phyloP scores from a whole-genome alignment of 352 stramenopile genomes.

The Globisporangium mamillatum region DNA sequence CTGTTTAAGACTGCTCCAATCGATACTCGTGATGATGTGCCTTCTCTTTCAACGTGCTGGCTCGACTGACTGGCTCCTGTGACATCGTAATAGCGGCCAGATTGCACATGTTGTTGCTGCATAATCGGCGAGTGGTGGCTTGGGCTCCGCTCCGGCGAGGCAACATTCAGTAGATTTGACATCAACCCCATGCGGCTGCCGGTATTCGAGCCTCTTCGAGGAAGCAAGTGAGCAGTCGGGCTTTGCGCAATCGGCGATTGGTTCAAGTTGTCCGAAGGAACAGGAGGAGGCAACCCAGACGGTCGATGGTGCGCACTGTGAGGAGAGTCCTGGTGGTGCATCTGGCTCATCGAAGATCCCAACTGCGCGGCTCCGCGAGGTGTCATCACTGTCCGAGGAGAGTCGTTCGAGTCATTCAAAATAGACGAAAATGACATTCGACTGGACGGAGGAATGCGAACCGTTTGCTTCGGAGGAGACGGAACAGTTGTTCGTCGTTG shows the following conservation, averaged over 20 bases:
- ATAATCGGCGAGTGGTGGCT: slow-evolving; percentile 45
- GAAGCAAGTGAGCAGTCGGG: slow-evolving; percentile 60
- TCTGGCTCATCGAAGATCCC: slow-evolving; percentile 10
- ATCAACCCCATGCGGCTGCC: slow-evolving; percentile 71
- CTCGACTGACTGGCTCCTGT: slow-evolving; percentile 5
- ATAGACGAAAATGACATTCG: slow-evolving; percentile 91
- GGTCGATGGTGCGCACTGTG: slow-evolving; percentile 18
- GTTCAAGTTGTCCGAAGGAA: slow-evolving; percentile 23
- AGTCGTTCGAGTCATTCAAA: slow-evolving; percentile 77
- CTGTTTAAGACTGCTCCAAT: slow-evolving; percentile 18
- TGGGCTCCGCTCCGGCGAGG: slow-evolving; percentile 44
- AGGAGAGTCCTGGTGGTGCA: slow-evolving; percentile 21
- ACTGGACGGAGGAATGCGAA: slow-evolving; percentile 42
- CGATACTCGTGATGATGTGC: slow-evolving; percentile 20
- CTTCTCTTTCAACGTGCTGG: slow-evolving; percentile 13
- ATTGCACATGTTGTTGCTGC: slow-evolving; percentile 38
- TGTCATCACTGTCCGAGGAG: slow-evolving; percentile 21
- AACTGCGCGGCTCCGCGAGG: slow-evolving; percentile 12
- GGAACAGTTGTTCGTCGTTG: slow-evolving; percentile 1
- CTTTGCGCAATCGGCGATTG: slow-evolving; percentile 34
- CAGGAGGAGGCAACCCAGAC: slow-evolving; percentile 24
- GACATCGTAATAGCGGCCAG: slow-evolving; percentile 35
- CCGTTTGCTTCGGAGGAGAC: slow-evolving; percentile 19
- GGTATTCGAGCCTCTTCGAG: slow-evolving; percentile 26
- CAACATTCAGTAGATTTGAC: slow-evolving; percentile 75